A percentile compares a stretch with the other conserved stretches of the same genome.
Evolutionary conservation across 805 yeast genomes (phyloP).

Genomic region (Starmerella asiatica): DNA sequence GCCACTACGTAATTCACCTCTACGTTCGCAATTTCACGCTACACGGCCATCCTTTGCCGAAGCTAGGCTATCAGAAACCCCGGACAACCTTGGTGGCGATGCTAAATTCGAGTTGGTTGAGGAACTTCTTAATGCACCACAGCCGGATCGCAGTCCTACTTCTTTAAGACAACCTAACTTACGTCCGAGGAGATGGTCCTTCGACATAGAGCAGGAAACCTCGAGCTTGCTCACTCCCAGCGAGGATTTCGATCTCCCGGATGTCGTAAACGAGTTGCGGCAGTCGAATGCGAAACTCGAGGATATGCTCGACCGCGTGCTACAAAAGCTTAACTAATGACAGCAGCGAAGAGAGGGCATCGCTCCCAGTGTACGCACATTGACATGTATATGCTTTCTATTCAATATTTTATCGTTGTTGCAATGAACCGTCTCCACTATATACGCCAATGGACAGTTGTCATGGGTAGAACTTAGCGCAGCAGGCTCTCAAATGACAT

Average conservation of each 20-base stretch:
- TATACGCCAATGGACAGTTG: too few relatives aligned
- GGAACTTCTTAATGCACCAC: slow-evolving; percentile 6
- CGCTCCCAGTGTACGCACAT: too few relatives aligned
- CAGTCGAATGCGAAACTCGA: slow-evolving; percentile 11
- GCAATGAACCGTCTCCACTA: too few relatives aligned
- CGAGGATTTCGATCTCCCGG: slow-evolving; percentile 10
- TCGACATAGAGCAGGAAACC: slow-evolving; percentile 7
- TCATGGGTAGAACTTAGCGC: too few relatives aligned
- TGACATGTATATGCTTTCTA: not conserved
- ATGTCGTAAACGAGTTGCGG: slow-evolving; percentile 11
- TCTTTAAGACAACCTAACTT: not conserved
- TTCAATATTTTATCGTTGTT: not conserved
- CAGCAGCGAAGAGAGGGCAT: too few relatives aligned
- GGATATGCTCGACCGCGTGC: slow-evolving; percentile 10
- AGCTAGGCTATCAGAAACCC: not conserved
- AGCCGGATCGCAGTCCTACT: not conserved
- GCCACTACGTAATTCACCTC: not conserved
- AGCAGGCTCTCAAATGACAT: too few relatives aligned
- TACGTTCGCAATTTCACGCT: not conserved
- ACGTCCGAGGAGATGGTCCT: slow-evolving; percentile 9
- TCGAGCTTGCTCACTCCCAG: slow-evolving; percentile 3
- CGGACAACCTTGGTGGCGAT: not conserved
- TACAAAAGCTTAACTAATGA: slow-evolving; percentile 1
- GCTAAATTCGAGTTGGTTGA: slow-evolving; percentile 14
- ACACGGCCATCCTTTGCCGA: not conserved